phyloP scores from a whole-genome alignment of 106 monocot genomes.

The Dioscorea zingiberensis region DNA sequence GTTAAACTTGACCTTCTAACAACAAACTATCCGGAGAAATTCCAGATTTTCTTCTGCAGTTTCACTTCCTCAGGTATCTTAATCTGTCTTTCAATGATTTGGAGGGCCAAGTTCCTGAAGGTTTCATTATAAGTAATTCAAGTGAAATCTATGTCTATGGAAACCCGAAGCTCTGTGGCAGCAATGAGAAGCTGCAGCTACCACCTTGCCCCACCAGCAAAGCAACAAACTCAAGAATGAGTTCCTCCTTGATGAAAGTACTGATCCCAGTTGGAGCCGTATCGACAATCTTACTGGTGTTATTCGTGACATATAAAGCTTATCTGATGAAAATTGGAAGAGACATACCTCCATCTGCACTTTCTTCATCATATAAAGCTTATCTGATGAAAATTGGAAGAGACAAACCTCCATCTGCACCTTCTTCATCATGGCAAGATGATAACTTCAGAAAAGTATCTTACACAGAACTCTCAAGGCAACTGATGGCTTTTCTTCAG shows the following conservation, averaged over 20 bases:
- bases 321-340: background rate
- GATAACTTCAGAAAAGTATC: background rate
- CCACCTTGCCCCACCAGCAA: background rate
- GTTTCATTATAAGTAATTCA: conserved; percentile 10
- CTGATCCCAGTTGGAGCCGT: background rate
- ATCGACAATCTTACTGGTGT: background rate
- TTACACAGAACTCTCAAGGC: background rate
- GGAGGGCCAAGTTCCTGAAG: conserved; percentile 24
- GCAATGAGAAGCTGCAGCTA: conserved; percentile 17
- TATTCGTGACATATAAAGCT: background rate
- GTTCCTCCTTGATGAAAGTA: too few relatives aligned
- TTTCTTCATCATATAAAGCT: background rate
- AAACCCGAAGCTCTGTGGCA: conserved; percentile 28
- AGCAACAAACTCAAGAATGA: too few relatives aligned
- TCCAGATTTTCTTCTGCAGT: background rate
- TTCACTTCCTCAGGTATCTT: background rate
- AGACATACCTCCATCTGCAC: background rate
- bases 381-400: too few relatives aligned
- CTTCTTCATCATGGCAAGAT: too few relatives aligned
- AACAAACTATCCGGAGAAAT: conserved; percentile 20
- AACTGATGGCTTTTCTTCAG: background rate
- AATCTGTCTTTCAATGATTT: conserved; percentile 34
- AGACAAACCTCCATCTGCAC: too few relatives aligned
- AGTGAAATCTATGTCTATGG: conserved; percentile 8
- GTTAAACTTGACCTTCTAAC: background rate